Evolutionary conservation across 495 filamentous ascomycete genomes (phyloP).

Genomic region (Neurospora sp.): DNA sequence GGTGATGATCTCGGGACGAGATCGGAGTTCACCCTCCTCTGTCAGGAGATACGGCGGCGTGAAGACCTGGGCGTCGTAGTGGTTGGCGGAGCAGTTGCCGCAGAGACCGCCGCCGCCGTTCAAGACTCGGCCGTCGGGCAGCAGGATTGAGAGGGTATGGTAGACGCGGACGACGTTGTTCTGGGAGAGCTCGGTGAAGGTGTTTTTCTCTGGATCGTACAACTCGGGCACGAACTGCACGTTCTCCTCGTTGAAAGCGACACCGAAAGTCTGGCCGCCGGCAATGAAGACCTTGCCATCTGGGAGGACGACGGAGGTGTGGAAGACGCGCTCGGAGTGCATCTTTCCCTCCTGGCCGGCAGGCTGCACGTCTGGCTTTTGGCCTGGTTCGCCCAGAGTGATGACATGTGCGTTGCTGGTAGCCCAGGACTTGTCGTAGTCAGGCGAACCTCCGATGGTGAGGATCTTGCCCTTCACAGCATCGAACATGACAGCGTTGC

Average conservation of each 20-base stretch:
- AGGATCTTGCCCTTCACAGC: constrained; percentile 46
- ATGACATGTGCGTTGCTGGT: background rate
- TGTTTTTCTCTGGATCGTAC: constrained; percentile 32
- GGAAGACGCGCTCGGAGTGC: background rate
- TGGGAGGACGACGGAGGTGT: constrained; percentile 45
- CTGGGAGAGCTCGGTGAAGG: constrained; percentile 32
- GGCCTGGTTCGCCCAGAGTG: background rate
- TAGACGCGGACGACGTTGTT: constrained; percentile 43
- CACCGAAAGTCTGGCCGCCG: constrained; percentile 40
- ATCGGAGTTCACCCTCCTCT: background rate
- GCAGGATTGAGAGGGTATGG: constrained; percentile 44
- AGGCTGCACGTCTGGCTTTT: background rate
- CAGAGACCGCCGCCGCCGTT: constrained; percentile 49
- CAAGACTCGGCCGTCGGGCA: constrained; percentile 46
- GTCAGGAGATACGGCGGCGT: constrained; percentile 45
- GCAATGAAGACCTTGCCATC: constrained; percentile 46
- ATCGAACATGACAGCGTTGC: constrained; percentile 34
- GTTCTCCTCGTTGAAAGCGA: constrained; percentile 42
- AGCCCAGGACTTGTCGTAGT: background rate
- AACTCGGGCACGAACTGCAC: constrained; percentile 39
- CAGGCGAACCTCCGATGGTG: constrained; percentile 42
- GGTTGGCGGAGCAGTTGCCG: constrained; percentile 39
- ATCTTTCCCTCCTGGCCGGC: background rate
- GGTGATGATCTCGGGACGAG: background rate
- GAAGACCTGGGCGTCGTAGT: constrained; percentile 50